A percentile compares a stretch with the other conserved stretches of the same genome.
These are phyloP conservation scores for Larix sibirica DNA, from an alignment of 83 land plant genomes.

Conservation along the genomic window DNA sequence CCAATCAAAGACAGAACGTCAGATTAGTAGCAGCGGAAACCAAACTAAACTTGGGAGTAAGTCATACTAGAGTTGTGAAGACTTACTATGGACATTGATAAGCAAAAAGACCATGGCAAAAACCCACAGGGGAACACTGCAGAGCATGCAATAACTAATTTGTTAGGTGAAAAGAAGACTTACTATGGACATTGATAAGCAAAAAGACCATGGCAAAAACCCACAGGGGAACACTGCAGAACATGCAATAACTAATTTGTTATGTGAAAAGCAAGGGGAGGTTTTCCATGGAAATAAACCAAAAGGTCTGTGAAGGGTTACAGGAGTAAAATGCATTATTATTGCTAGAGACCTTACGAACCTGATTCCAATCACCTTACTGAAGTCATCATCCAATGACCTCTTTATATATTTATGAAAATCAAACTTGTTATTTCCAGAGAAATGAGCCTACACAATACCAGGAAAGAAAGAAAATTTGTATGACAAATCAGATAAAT, in stretches of 20 bases:
- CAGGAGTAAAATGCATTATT: too few species aligned
- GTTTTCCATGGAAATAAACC: too few species aligned
- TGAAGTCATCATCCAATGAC: slow-evolving; percentile 74
- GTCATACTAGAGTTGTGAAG: not conserved
- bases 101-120: slow-evolving; percentile 24
- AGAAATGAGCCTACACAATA: slow-evolving; percentile 53
- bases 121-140: slow-evolving; percentile 24
- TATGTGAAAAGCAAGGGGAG: too few species aligned
- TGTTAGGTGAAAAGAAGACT: not conserved
- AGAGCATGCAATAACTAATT: not conserved
- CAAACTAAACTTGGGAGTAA: not conserved
- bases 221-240: slow-evolving; percentile 26
- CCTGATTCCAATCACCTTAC: not conserved
- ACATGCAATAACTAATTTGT: not conserved
- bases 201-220: slow-evolving; percentile 16
- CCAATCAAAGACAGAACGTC: not conserved
- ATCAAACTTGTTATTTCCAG: slow-evolving; percentile 46
- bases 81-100: slow-evolving; percentile 26
- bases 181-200: slow-evolving; percentile 29
- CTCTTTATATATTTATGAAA: slow-evolving; percentile 72
- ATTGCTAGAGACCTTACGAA: too few species aligned
- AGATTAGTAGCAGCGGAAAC: not conserved
- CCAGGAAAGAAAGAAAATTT: not conserved
- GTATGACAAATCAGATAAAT: not conserved
- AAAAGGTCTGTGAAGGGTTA: too few species aligned